Evolutionary conservation across 495 filamentous ascomycete genomes (phyloP), one percentile per base, ranked within the genome.

Genomic region (Melanomma pulvis-pyrius): DNA sequence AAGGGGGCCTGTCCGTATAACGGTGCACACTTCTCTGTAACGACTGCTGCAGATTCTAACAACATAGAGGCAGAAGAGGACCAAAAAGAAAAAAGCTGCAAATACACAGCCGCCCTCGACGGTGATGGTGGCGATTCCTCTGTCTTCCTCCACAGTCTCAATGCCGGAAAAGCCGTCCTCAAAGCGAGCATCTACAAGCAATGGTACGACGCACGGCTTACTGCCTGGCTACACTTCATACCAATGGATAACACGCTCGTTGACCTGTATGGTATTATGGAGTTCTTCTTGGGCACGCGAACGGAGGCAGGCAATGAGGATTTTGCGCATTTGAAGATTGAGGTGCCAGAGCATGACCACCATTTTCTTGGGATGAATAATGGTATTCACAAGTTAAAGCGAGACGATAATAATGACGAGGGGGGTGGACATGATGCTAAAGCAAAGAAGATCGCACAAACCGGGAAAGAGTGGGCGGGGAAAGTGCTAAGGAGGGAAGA

Each of bases 171-270:
- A 22, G 52, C 59, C 15, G 28, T 75, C 0, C 69, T 80, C 55
- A 77, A 76, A 64, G 77, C 77, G 17, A 79, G 74, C n/a, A 61
- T 79, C 24, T 79, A 74, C 61, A 52, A 64, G 8, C 71, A 77
- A 34, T 80, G 78, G 78, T 76, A 77, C 54, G 77, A 80, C 51
- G 28, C 8, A 0, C 64, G 78, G 3, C 64, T 80, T 15, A 44
- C 74, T 17, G 67, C 76, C 17, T 79, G 76, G 76, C 63, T 70
- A 52, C 76, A 79, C 61, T 79, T 85, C 68, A 88, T 92, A n/a
- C 91, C 91, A 0, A 90, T 94, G 88, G 91, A 93, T 71, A 92
- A 88, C 71, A 82, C 87, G 15, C 93, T 88, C 65, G 80, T 85
- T 36, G 91, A 96, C 72, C 78, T 91, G 49, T 93, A 87, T 56